Conservation (phyloP, 169 alveolate species). For the Babesia divergens region DNA sequence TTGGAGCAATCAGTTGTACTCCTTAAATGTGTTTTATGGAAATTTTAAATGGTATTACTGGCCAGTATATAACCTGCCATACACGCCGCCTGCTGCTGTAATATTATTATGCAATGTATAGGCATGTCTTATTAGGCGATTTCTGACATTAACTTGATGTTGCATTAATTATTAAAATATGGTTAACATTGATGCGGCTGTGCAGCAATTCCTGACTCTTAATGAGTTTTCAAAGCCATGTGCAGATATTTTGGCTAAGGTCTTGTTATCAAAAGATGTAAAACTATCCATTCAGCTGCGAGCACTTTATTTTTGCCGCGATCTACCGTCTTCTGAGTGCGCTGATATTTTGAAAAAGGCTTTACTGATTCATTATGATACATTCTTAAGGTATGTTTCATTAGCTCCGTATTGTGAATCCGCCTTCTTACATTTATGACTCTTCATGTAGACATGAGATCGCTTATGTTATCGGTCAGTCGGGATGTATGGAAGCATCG, state of each 20-base stretch:
- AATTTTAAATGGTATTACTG: neutral
- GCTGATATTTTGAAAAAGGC: conserved; percentile 34
- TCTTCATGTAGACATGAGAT: conserved; percentile 81
- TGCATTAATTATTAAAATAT: neutral
- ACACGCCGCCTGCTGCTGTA: neutral
- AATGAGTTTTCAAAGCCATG: conserved; percentile 60
- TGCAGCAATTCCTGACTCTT: conserved; percentile 26
- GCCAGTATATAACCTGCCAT: neutral
- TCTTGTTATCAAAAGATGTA: conserved; percentile 23
- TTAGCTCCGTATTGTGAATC: neutral
- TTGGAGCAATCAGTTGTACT: too few relatives aligned
- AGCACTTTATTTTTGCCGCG: conserved; percentile 62
- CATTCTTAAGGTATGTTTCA: conserved; percentile 57
- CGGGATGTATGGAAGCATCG: conserved; percentile 73
- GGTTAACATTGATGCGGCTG: conserved; percentile 7
- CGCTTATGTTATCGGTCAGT: conserved; percentile 88
- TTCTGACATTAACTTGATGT: too few relatives aligned
- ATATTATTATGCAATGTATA: too few relatives aligned
- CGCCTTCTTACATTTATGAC: conserved; percentile 22
- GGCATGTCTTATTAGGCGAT: too few relatives aligned
- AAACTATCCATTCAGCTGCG: conserved; percentile 47
- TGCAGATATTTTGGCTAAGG: conserved; percentile 2
- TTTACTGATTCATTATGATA: conserved; percentile 46
- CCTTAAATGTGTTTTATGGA: too few relatives aligned
- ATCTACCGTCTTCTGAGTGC: conserved; percentile 35